Evolutionary conservation across 495 filamentous ascomycete species (phyloP), one percentile per base, ranked within the genome.

Genomic region (Penicillium lividum): DNA sequence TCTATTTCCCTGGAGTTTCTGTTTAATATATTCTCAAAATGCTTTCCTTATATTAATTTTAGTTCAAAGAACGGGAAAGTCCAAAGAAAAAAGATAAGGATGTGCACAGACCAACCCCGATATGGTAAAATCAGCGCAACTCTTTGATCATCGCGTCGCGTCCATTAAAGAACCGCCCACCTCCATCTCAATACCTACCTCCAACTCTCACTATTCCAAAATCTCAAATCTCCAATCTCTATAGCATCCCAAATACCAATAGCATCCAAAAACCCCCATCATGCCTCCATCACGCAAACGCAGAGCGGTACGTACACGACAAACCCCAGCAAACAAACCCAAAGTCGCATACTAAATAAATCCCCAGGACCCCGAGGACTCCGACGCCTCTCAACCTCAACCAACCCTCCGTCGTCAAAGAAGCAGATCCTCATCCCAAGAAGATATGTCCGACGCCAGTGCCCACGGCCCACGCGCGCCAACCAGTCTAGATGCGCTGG

Each of bases 401-500:
- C 48, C 56, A 48, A 27, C 59, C 29, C 69, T 60, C 47, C 67
- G 68, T 34, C 56, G 55, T 16, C 59, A 59, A 56, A 49, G 57
- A 49, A 48, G 54, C 29, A 40, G 15, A 40, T 8, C 51, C 16
- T 51, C 54, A 2, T 60, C 63, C 16, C 9, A 62, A 22, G 53
- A 46, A 15, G 51, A 54, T 1, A 54, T 57, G 33, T 47, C 57
- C 31, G 60, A 62, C 55, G 68, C 53, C 25, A 71, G 71, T 15
- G 71, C 70, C 31, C 55, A 65, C 18, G 66, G 56, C 34, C 57
- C 55, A 33, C 64, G 65, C 43, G 69, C 71, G 34, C 73, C 72
- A 31, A 71, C 69, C 28, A 83, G 73, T 62, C 75, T 77, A 6
- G 84, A 88, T 51, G 85, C 89, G 58, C 77, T 93, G 64, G 85